These are phyloP conservation scores for Gillenia trifoliata DNA, from an alignment of 306 rosid species.

Conservation along the genomic window DNA sequence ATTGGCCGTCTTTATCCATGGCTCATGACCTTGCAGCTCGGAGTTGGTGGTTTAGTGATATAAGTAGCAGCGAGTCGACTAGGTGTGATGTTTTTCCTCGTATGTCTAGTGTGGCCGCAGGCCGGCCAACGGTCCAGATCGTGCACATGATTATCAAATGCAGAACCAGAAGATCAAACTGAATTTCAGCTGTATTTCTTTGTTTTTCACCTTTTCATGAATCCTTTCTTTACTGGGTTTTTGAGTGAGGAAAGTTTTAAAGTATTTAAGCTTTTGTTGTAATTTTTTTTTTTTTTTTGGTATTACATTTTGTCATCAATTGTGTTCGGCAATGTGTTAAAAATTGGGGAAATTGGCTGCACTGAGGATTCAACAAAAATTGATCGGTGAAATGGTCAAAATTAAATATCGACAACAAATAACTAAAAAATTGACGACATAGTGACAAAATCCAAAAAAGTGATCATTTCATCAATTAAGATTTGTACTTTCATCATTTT, in stretches of 20 bases:
- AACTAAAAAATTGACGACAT: too few relatives aligned
- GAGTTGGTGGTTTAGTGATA: constrained; percentile 4
- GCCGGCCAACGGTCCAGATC: not conserved
- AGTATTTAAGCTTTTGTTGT: not conserved
- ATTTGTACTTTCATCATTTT: too few relatives aligned
- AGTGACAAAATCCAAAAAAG: too few relatives aligned
- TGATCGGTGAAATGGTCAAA: too few relatives aligned
- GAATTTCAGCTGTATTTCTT: not conserved
- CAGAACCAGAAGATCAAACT: not conserved
- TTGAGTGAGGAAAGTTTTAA: not conserved
- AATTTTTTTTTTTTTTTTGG: not conserved
- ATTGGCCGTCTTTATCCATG: not conserved
- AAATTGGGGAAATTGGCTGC: not conserved
- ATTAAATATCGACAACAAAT: too few relatives aligned
- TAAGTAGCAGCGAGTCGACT: not conserved
- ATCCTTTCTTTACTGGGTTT: not conserved
- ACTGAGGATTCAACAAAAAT: too few relatives aligned
- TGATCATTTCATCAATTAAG: too few relatives aligned
- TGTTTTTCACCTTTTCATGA: not conserved
- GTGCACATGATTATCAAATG: not conserved
- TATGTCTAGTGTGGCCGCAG: not conserved
- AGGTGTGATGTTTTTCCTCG: not conserved
- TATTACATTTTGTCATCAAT: not conserved
- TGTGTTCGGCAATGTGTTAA: not conserved
- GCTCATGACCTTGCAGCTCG: constrained; percentile 8